Evolutionary conservation across 352 stramenopile genomes (phyloP), one percentile per base, ranked within the genome.

Genomic region (Phytophthora idaei): DNA sequence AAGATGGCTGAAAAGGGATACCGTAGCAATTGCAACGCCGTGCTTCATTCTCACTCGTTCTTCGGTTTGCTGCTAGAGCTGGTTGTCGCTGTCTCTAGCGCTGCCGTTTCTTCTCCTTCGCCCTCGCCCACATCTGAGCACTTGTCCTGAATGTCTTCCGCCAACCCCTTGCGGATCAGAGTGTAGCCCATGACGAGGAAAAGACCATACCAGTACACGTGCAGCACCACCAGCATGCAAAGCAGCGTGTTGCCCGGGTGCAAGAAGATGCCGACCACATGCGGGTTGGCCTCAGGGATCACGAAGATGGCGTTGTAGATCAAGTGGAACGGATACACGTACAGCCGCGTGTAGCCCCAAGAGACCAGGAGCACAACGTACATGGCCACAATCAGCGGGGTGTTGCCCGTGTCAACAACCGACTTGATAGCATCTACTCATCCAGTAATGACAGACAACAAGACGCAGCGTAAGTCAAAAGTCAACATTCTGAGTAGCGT

Each of bases 141-240:
- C 36, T 83, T 78, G 48, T 81, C 61, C 44, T 80, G 59, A 37
- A 80, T 78, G 37, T 82, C 74, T 57, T 82, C 71, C 5, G 61
- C 62, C 25, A 76, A 36, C 9, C 74, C 70, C 55, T 74, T 75
- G 42, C 53, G 50, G 21, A 81, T 62, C 14, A 81, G 49, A 15
- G 61, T 77, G 65, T 69, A 76, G n/a, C 74, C 74, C 74, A 81
- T 81, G 37, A 73, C 64, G 36, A 81, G 60, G 71, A 81, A 77
- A 2, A 81, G 67, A n/a, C 44, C 47, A 46, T 79, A 81, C 74
- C 74, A 81, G 60, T 81, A 81, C 28, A 76, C 60, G 50, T 81
- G 74, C 45, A 81, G 60, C 57, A 78, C 61, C 21, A 73, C 55
- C 15, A 81, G 71, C 61, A 81, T 79, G 59, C 71, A 77, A 5